Evolutionary conservation across 1,284 basidiomycete species (phyloP).

Genomic region (Ustilago sp.): DNA sequence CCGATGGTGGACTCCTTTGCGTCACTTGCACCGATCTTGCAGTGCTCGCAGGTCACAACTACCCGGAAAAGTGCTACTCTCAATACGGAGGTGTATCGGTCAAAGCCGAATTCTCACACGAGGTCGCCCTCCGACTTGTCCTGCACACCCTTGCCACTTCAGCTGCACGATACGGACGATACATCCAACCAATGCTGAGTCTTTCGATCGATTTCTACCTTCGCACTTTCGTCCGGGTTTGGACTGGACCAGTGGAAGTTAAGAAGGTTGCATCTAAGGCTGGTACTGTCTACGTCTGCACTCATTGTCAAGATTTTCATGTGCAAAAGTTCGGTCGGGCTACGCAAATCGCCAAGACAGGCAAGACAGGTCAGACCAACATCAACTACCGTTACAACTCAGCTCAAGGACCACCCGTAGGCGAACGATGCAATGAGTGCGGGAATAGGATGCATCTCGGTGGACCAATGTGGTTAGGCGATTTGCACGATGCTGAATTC

Average conservation of each 20-base stretch:
- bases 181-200: constrained; percentile 89
- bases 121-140: constrained; percentile 76
- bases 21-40: constrained; percentile 97
- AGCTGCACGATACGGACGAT: constrained; percentile 90
- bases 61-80: constrained; percentile 79
- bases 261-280: constrained; percentile 76
- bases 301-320: constrained; percentile 58
- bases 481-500: constrained; percentile 84
- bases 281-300: constrained; percentile 64
- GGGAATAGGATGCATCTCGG: constrained; percentile 74
- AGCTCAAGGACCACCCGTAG: constrained; percentile 77
- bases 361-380: constrained; percentile 53
- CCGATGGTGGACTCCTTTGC: constrained; percentile 85
- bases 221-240: constrained; percentile 86
- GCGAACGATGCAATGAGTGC: constrained; percentile 83
- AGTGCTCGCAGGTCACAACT: constrained; percentile 92
- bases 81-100: constrained; percentile 90
- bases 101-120: constrained; percentile 91
- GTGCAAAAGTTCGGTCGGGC: constrained; percentile 59
- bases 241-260: constrained; percentile 83
- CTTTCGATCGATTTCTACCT: constrained; percentile 98
- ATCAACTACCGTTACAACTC: constrained; percentile 75
- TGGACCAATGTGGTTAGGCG: constrained; percentile 96
- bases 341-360: constrained; percentile 31
- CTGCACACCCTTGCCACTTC: constrained; percentile 85